Percentiles rank a stretch among this genome's conserved stretches.
These are phyloP conservation scores for Wolfiporia cocos DNA, from an alignment of 1,284 basidiomycete species.

Conservation along the genomic window DNA sequence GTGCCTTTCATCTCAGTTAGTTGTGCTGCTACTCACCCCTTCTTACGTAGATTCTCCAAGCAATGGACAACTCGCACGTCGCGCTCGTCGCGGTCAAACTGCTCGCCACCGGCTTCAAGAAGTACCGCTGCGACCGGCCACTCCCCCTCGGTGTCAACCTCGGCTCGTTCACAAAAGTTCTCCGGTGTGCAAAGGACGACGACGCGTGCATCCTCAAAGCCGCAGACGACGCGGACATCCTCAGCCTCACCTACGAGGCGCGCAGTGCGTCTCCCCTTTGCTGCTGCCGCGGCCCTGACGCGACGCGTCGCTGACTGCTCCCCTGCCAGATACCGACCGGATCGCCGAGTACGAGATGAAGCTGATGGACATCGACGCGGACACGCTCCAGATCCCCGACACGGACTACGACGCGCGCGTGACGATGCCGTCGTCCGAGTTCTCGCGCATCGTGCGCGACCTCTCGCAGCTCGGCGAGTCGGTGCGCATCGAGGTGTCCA, in stretches of 20 bases:
- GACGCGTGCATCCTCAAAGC: conserved; percentile 93
- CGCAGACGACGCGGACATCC: conserved; percentile 84
- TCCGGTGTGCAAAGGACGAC: conserved; percentile 97
- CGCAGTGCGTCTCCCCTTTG: conserved; percentile 55
- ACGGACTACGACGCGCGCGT: conserved; percentile 97
- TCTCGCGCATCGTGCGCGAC: conserved; percentile 91
- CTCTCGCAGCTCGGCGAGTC: conserved; percentile 90
- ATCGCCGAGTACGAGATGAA: conserved; percentile 99
- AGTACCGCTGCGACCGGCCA: conserved; percentile 93
- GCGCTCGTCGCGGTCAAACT: conserved; percentile 89
- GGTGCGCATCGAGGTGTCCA: conserved; percentile 93
- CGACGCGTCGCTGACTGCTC: conserved; percentile 10
- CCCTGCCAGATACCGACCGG: conserved; percentile 74
- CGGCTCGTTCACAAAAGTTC: conserved; percentile 87
- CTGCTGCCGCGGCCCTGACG: background rate
- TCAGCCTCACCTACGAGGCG: conserved; percentile 90
- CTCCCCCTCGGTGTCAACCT: conserved; percentile 94
- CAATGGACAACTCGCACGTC: conserved; percentile 99
- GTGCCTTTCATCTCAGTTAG: conserved; percentile 25
- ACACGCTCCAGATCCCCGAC: conserved; percentile 96
- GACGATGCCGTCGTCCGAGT: conserved; percentile 84
- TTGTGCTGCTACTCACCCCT: too few relatives aligned
- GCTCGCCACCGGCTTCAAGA: conserved; percentile 73
- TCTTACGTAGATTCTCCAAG: conserved; percentile 82
- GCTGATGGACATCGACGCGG: conserved; percentile 98